Conservation (phyloP, 108 stramenopile species). For the Fragilariopsis cylindrus region DNA sequence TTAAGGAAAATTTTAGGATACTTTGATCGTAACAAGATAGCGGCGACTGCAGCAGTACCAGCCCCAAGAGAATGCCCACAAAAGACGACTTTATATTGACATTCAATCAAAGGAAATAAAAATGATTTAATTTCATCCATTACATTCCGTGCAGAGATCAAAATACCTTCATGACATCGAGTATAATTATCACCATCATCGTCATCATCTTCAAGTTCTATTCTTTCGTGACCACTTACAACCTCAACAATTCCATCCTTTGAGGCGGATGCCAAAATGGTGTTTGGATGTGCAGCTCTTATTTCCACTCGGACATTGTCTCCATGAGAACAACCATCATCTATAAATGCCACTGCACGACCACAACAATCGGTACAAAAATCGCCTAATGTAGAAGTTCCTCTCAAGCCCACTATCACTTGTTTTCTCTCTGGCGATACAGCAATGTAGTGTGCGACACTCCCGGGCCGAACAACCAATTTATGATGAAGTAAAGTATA, state of each 20-base stretch:
- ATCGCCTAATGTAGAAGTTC: constrained; percentile 78
- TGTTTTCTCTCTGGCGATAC: constrained; percentile 38
- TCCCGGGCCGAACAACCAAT: constrained; percentile 48
- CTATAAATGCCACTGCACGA: constrained; percentile 31
- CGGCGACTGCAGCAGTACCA: constrained; percentile 51
- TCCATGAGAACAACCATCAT: constrained; percentile 6
- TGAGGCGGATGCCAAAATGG: constrained; percentile 1
- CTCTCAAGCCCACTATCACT: constrained; percentile 61
- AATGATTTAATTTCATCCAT: constrained; percentile 19
- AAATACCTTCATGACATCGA: constrained; percentile 49
- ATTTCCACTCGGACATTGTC: constrained; percentile 38
- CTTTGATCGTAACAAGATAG: constrained; percentile 52
- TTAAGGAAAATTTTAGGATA: constrained; percentile 44
- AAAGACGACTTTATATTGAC: constrained; percentile 47
- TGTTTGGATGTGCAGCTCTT: constrained; percentile 8
- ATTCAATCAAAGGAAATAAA: constrained; percentile 12
- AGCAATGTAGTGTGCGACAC: constrained; percentile 65
- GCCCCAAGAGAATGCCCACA: constrained; percentile 69
- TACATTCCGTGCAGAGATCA: constrained; percentile 38
- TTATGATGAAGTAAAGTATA: constrained; percentile 35
- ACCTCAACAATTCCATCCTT: constrained; percentile 21
- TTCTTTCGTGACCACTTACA: constrained; percentile 40
- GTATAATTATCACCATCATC: constrained; percentile 33
- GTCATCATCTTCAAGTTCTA: constrained; percentile 32
- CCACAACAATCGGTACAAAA: constrained; percentile 76